Evolutionary conservation across 257 asterid species (phyloP).

Genomic region (Phtheirospermum japonicum): DNA sequence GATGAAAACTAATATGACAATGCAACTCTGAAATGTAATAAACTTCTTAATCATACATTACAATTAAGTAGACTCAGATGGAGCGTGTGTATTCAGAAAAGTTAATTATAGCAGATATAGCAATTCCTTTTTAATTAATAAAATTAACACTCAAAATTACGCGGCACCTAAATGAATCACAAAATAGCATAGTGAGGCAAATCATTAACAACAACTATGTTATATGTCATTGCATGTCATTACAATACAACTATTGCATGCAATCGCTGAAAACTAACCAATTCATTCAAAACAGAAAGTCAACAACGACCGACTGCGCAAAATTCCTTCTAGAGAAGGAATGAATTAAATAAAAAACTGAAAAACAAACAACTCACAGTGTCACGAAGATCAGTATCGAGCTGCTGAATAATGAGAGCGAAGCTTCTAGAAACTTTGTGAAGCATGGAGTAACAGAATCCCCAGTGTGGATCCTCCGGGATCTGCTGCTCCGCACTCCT

Average conservation of each 20-base stretch:
- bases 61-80: not conserved
- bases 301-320: slow-evolving; percentile 10
- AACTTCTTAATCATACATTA: not conserved
- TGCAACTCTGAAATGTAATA: not conserved
- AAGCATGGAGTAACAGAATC: slow-evolving; percentile 85
- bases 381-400: slow-evolving; percentile 88
- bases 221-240: not conserved
- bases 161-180: no score
- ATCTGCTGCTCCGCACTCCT: slow-evolving; percentile 82
- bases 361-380: slow-evolving; percentile 49
- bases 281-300: slow-evolving; percentile 5
- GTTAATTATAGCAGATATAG: not conserved
- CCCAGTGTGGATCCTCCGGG: slow-evolving; percentile 91
- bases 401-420: slow-evolving; percentile 88
- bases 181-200: not conserved
- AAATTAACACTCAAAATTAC: no score
- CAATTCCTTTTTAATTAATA: not conserved
- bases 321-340: not conserved
- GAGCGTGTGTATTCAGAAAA: not conserved
- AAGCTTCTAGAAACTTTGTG: slow-evolving; percentile 90
- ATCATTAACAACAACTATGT: not conserved
- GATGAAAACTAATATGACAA: slow-evolving; percentile 10
- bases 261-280: not conserved
- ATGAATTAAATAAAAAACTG: slow-evolving; percentile 1
- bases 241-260: slow-evolving; percentile 11